Evolutionary conservation across 257 asterid species (phyloP).

Genomic region (Solanum chmielewskii): DNA sequence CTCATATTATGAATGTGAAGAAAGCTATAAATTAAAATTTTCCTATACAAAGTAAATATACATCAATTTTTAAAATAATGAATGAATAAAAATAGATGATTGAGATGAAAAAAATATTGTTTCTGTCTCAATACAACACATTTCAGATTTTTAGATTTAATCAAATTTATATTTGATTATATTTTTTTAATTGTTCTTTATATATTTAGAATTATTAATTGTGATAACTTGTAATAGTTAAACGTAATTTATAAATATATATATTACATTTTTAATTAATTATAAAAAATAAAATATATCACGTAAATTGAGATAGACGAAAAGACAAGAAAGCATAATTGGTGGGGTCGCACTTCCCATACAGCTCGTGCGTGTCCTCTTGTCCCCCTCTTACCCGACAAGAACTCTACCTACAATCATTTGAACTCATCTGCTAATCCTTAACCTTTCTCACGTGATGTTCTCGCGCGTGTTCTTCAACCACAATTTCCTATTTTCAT

Average conservation of each 20-base stretch:
- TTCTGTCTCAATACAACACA: accelerated
- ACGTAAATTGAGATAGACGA: no score
- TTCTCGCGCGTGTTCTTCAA: neutral
- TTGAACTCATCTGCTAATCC: constrained; percentile 21
- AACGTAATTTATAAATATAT: no score
- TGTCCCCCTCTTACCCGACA: constrained; percentile 29
- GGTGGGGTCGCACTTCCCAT: neutral
- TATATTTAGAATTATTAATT: no score
- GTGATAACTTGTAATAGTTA: accelerated
- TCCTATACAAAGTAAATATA: no score
- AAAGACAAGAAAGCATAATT: neutral
- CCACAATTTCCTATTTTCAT: neutral
- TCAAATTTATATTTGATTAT: no score
- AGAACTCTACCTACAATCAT: constrained; percentile 38
- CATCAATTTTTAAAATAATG: no score
- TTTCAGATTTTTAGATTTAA: accelerated
- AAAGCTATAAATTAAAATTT: no score
- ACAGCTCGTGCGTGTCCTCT: constrained; percentile 32
- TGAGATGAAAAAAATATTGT: neutral
- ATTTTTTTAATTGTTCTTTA: no score
- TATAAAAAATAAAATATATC: accelerated
- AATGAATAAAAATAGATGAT: neutral
- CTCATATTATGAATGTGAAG: neutral
- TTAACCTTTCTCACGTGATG: neutral
- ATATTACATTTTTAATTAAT: accelerated